phyloP scores from a whole-genome alignment of 192 early-diverging fungal genomes.

The Backusella tarrabulga region DNA sequence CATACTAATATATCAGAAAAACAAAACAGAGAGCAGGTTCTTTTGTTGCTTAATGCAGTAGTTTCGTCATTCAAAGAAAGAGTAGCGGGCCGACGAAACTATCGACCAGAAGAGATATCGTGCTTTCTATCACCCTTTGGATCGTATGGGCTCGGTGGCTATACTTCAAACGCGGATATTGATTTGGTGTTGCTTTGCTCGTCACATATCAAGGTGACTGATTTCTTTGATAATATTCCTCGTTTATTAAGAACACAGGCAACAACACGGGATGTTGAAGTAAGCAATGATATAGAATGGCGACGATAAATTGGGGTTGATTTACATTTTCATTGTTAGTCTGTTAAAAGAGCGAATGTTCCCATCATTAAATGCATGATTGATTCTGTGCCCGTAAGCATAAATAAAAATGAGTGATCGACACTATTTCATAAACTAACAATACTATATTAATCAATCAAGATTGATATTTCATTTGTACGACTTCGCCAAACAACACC shows the following conservation, averaged over 20 bases:
- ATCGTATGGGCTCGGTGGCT: constrained; percentile 20
- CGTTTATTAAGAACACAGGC: background rate
- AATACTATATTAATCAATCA: background rate
- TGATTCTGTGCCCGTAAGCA: constrained; percentile 18
- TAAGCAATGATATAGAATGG: background rate
- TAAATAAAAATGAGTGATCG: no score
- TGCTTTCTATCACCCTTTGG: constrained; percentile 27
- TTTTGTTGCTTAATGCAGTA: background rate
- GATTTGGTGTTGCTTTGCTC: constrained; percentile 3
- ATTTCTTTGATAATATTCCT: background rate
- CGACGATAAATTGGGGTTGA: background rate
- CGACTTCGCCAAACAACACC: background rate
- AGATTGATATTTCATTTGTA: constrained; percentile 38
- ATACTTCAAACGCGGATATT: constrained; percentile 26
- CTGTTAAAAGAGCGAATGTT: constrained; percentile 17
- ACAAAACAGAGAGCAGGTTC: background rate
- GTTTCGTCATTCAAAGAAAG: background rate
- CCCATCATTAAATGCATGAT: constrained; percentile 33
- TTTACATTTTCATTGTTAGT: background rate
- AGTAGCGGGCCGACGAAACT: background rate
- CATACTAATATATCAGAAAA: background rate
- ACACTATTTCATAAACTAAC: background rate
- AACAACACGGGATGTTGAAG: background rate
- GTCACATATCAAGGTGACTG: background rate
- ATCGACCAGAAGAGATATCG: background rate